Conservation (phyloP, 306 rosid genomes). For the Quercus alba region DNA sequence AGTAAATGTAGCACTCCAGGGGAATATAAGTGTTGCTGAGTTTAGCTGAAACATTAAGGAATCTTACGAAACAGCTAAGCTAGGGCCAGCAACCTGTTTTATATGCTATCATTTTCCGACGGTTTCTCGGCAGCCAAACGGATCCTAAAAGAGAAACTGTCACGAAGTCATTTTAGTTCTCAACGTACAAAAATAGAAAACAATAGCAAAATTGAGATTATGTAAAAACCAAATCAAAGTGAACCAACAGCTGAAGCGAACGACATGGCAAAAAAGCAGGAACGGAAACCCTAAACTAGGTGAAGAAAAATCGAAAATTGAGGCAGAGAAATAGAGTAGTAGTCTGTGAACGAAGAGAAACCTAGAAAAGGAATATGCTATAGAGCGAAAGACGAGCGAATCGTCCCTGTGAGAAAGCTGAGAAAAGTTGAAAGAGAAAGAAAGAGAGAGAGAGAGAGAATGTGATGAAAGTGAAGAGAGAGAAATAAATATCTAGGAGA, state of each 20-base stretch:
- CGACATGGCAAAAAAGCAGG: not conserved
- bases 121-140: slow-evolving; percentile 33
- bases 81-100: slow-evolving; percentile 11
- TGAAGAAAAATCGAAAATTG: not conserved
- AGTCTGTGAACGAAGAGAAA: not conserved
- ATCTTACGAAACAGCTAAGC: slow-evolving; percentile 8
- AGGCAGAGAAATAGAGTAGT: not conserved
- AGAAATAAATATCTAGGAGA: slow-evolving; percentile 28
- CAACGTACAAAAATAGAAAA: not conserved
- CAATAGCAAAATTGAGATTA: not conserved
- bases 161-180: not conserved
- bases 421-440: not conserved
- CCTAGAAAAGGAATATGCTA: not conserved
- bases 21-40: not conserved
- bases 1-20: slow-evolving; percentile 5
- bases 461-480: not conserved
- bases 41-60: not conserved
- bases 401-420: not conserved
- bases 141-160: not conserved
- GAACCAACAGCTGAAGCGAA: not conserved
- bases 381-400: not conserved
- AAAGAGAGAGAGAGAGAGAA: too few relatives aligned
- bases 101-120: slow-evolving; percentile 3
- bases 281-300: not conserved
- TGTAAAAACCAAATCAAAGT: not conserved